A percentile compares a stretch with the other conserved stretches of the same genome.
Evolutionary conservation across 2,329 filamentous ascomycete species (phyloP).

Genomic region (Aspergillus sergii): DNA sequence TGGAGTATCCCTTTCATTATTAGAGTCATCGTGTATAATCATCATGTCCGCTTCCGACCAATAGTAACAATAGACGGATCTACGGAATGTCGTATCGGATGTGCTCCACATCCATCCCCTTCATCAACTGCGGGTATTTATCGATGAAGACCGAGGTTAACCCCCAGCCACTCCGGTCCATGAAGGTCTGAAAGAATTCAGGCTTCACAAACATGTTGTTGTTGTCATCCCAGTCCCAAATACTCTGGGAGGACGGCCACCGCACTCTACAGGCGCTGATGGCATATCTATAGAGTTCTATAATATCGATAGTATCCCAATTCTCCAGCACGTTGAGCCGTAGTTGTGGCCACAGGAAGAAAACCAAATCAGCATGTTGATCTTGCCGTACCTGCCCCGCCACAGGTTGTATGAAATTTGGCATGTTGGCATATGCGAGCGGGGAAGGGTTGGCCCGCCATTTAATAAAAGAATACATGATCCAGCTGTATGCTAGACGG

Average conservation of each 20-base stretch:
- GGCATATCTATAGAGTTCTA: constrained; percentile 13
- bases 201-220: constrained; percentile 11
- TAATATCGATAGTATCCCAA: constrained; percentile 4
- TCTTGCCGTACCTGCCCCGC: not conserved
- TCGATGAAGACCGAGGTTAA: constrained; percentile 12
- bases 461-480: constrained; percentile 7
- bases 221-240: constrained; percentile 15
- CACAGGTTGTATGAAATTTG: not conserved
- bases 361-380: not conserved
- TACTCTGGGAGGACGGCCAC: constrained; percentile 16
- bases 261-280: constrained; percentile 16
- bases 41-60: not conserved
- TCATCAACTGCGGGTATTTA: constrained; percentile 11
- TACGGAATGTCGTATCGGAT: not conserved
- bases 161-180: constrained; percentile 13
- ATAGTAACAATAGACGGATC: not conserved
- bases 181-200: constrained; percentile 17
- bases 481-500: constrained; percentile 10
- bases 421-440: not conserved
- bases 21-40: not conserved
- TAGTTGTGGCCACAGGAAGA: constrained; percentile 5
- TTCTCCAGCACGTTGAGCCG: not conserved
- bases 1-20: not conserved
- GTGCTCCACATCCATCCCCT: constrained; percentile 12
- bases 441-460: constrained; percentile 4